A percentile compares a stretch with the other conserved stretches of the same genome.
These are phyloP conservation scores for Phytophthora pistaciae DNA, from an alignment of 352 stramenopile species.

Conservation along the genomic window DNA sequence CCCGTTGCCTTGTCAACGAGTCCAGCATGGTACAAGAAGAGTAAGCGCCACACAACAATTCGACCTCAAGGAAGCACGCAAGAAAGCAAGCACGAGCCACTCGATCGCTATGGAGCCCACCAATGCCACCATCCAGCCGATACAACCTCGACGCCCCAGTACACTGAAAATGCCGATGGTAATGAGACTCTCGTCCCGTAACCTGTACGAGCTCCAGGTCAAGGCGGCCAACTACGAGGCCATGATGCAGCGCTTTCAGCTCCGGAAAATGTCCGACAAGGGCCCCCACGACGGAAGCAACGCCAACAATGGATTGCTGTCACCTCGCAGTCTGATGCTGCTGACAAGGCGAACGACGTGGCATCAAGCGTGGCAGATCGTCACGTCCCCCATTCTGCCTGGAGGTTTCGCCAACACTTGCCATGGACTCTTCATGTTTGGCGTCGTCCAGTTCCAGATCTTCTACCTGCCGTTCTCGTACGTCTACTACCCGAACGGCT, in stretches of 20 bases:
- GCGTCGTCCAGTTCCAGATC: constrained; percentile 19
- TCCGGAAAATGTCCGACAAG: constrained; percentile 21
- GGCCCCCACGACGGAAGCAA: constrained; percentile 19
- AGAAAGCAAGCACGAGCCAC: too few relatives aligned
- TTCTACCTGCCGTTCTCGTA: constrained; percentile 24
- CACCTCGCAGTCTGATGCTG: not conserved
- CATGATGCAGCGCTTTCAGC: constrained; percentile 43
- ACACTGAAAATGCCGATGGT: too few relatives aligned
- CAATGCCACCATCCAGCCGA: too few relatives aligned
- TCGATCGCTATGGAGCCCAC: too few relatives aligned
- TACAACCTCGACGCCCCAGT: too few relatives aligned
- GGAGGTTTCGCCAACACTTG: not conserved
- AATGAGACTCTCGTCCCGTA: constrained; percentile 1
- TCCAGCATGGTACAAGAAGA: too few relatives aligned
- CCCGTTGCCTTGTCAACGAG: too few relatives aligned
- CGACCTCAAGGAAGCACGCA: too few relatives aligned
- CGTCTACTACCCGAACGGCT: constrained; percentile 6
- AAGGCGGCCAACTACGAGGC: constrained; percentile 14
- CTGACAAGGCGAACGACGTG: constrained; percentile 6
- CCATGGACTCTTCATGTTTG: constrained; percentile 34
- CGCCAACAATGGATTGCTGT: not conserved
- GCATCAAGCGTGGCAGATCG: not conserved
- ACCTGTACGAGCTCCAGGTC: constrained; percentile 14
- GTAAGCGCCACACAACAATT: too few relatives aligned
- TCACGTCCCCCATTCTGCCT: not conserved